Evolutionary conservation across 2,329 filamentous ascomycete species (phyloP), one percentile per base, ranked within the genome.

Genomic region (Claviceps paspali): DNA sequence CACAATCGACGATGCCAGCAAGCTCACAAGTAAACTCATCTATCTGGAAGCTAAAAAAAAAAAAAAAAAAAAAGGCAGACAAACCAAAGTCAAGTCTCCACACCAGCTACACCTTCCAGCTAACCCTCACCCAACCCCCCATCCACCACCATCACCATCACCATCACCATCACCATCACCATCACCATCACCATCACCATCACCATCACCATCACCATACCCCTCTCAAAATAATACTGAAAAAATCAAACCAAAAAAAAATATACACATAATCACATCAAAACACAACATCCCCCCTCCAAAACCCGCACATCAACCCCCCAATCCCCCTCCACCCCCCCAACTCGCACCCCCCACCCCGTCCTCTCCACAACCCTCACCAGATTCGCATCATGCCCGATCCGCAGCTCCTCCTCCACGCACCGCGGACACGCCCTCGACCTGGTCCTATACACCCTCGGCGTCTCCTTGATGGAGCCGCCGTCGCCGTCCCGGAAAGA

Each of bases 341-440:
- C 69, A 57, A 65, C 62, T 30, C 65, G 64, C 30, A 68, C 44
- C 15, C 64, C 64, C 38, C 57, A 55, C 17, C 55, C 55, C 47
- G 67, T 58, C 21, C 52, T 46, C 31, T 59, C 45, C 32, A 74
- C 59, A 56, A 69, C 61, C 32, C 67, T 59, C 17, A 64, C 47
- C 36, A 49, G 43, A 48, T 73, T 69, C 29, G 53, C 53, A 45
- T 75, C 67, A 44, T 70, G 73, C 6, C 37, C 31, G 4, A 55
- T 56, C 7, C 43, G 15, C 11, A 8, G 39, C n/a, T 60, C 45
- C 14, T 27, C 38, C 24, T 32, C 31, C 6, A 54, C 53, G 40
- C 67, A 68, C 15, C 50, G 50, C 26, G 61, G 67, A 42, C 63
- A 68, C 26, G 53, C 52, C 33, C 60, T 53, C 44, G 43, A 53